Evolutionary conservation across 1,139 yeast genomes (phyloP).

Genomic region (Zygoascus sp.): DNA sequence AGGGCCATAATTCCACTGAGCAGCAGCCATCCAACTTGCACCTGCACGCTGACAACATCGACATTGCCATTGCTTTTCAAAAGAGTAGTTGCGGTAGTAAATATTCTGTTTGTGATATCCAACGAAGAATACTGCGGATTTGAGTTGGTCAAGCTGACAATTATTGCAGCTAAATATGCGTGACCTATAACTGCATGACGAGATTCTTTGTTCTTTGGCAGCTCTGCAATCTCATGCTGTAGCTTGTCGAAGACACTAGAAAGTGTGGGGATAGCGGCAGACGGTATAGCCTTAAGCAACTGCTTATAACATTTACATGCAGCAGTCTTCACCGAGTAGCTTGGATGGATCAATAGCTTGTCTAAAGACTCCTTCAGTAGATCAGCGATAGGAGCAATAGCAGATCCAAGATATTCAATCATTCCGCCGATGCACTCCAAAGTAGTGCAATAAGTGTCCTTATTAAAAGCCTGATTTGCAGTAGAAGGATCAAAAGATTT

Average conservation of each 20-base stretch:
- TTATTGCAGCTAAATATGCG: slow-evolving; percentile 28
- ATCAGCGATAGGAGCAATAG: slow-evolving; percentile 29
- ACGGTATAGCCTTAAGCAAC: slow-evolving; percentile 26
- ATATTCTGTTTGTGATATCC: slow-evolving; percentile 33
- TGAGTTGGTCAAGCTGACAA: slow-evolving; percentile 29
- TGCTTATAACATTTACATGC: slow-evolving; percentile 24
- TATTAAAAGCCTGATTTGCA: slow-evolving; percentile 23
- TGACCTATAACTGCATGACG: slow-evolving; percentile 27
- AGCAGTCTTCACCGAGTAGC: slow-evolving; percentile 21
- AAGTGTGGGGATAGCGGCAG: slow-evolving; percentile 27
- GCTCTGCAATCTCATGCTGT: slow-evolving; percentile 28
- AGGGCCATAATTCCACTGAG: slow-evolving; percentile 73
- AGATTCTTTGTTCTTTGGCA: slow-evolving; percentile 19
- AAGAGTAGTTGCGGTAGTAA: slow-evolving; percentile 34
- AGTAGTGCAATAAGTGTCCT: slow-evolving; percentile 28
- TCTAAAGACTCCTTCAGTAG: slow-evolving; percentile 22
- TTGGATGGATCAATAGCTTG: slow-evolving; percentile 20
- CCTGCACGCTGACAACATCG: slow-evolving; percentile 30
- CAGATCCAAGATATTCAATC: slow-evolving; percentile 32
- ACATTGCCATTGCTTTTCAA: slow-evolving; percentile 33
- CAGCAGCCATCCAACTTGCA: slow-evolving; percentile 58
- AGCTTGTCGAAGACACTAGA: slow-evolving; percentile 26
- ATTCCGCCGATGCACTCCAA: slow-evolving; percentile 27
- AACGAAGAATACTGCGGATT: slow-evolving; percentile 35
- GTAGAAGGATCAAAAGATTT: slow-evolving; percentile 23